Conservation (phyloP, 2,329 filamentous ascomycete genomes). For the Trichophyton simii region DNA sequence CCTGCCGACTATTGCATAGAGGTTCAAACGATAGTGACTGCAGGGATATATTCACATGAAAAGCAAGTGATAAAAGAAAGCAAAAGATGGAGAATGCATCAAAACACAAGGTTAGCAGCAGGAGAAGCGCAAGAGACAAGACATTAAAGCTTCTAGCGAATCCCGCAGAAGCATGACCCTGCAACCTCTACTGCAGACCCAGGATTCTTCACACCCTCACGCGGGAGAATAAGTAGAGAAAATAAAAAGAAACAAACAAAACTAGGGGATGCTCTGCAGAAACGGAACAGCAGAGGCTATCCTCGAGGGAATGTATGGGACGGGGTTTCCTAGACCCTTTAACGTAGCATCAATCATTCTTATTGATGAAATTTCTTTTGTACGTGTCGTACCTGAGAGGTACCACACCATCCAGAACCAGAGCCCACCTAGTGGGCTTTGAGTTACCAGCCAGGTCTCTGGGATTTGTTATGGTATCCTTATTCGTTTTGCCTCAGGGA, state of each 20-base stretch:
- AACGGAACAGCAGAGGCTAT: neutral
- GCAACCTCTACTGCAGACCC: neutral
- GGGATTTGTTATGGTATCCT: neutral
- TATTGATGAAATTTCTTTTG: neutral
- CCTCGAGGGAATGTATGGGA: neutral
- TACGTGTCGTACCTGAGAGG: slow-evolving; percentile 7
- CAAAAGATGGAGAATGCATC: slow-evolving; percentile 11
- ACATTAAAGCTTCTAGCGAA: neutral
- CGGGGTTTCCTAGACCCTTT: neutral
- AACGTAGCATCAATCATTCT: slow-evolving; percentile 1
- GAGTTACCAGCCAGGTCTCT: neutral
- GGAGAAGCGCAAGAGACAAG: slow-evolving; percentile 10
- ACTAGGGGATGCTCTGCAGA: neutral
- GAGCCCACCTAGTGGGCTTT: neutral
- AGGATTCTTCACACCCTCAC: slow-evolving; percentile 5
- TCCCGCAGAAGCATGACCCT: slow-evolving; percentile 1
- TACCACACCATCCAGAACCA: neutral
- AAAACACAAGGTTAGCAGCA: neutral
- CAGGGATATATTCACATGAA: slow-evolving; percentile 1
- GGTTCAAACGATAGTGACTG: neutral
- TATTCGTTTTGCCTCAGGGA: slow-evolving; percentile 3
- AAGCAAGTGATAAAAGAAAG: slow-evolving; percentile 10
- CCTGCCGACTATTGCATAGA: neutral
- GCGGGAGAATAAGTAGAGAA: neutral
- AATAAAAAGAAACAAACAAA: neutral